These are phyloP conservation scores for Chlorella sp. DNA, from an alignment of 139 green algal species.

Conservation along the genomic window DNA sequence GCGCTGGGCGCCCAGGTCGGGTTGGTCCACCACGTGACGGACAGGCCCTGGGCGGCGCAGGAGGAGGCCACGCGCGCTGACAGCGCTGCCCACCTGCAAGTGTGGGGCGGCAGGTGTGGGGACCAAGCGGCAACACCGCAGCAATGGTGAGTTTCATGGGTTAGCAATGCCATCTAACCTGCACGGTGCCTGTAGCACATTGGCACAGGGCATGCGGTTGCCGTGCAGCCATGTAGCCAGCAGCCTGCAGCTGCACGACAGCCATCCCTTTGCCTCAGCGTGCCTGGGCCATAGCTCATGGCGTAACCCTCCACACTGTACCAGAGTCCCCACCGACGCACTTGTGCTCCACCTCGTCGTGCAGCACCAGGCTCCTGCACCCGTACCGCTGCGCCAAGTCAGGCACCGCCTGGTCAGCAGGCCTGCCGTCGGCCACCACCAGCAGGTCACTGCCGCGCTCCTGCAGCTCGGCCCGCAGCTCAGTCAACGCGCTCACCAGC, in stretches of 20 bases:
- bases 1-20: background rate
- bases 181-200: too few relatives aligned
- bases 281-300: too few relatives aligned
- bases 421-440: constrained; percentile 30
- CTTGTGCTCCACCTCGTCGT: background rate
- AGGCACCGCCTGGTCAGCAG: background rate
- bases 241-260: too few relatives aligned
- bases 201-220: too few relatives aligned
- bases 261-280: too few relatives aligned
- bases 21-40: background rate
- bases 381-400: background rate
- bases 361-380: background rate
- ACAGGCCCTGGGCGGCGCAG: background rate
- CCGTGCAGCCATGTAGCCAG: too few relatives aligned
- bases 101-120: too few relatives aligned
- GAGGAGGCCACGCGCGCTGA: background rate
- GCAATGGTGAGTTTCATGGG: too few relatives aligned
- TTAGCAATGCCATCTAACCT: too few relatives aligned
- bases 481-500: constrained; percentile 29
- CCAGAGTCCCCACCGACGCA: background rate
- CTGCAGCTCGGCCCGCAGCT: constrained; percentile 36
- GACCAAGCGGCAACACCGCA: too few relatives aligned
- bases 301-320: background rate
- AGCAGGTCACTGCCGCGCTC: constrained; percentile 47
- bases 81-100: too few relatives aligned